Evolutionary conservation across 805 yeast species (phyloP).

Genomic region (Ogataea neopini): DNA sequence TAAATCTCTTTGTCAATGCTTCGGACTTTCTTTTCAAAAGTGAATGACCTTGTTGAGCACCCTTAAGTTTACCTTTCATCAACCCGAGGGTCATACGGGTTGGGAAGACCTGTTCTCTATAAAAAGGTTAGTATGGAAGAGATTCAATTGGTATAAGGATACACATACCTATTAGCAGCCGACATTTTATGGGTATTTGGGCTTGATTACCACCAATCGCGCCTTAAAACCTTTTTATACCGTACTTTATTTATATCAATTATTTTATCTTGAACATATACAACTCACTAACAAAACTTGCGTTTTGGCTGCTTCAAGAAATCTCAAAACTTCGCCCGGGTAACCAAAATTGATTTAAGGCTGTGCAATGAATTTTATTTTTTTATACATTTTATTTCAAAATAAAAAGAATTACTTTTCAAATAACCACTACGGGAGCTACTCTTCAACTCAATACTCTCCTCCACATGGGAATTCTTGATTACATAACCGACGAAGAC

Average conservation of each 20-base stretch:
- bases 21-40: slow-evolving; percentile 93
- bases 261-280: not conserved
- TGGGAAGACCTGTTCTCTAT: slow-evolving; percentile 93
- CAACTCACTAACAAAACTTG: slow-evolving; percentile 6
- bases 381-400: not conserved
- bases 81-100: slow-evolving; percentile 95
- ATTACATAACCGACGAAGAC: slow-evolving; percentile 30
- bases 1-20: slow-evolving; percentile 92
- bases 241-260: not conserved
- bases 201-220: not conserved
- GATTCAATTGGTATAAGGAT: too few relatives aligned
- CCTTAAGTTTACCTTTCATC: slow-evolving; percentile 94
- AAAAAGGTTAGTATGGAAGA: not conserved
- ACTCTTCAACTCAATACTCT: not conserved
- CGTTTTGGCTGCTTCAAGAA: slow-evolving; percentile 15
- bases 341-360: slow-evolving; percentile 1
- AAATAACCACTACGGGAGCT: too few relatives aligned
- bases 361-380: slow-evolving; percentile 3
- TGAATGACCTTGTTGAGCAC: slow-evolving; percentile 96
- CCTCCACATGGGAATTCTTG: slow-evolving; percentile 5
- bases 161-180: slow-evolving; percentile 30
- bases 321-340: slow-evolving; percentile 11
- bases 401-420: too few relatives aligned
- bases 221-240: not conserved
- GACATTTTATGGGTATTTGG: slow-evolving; percentile 20